Base-by-base conservation (phyloP, 2,329 filamentous ascomycete genomes). In the Monilinia aucupariae region DNA sequence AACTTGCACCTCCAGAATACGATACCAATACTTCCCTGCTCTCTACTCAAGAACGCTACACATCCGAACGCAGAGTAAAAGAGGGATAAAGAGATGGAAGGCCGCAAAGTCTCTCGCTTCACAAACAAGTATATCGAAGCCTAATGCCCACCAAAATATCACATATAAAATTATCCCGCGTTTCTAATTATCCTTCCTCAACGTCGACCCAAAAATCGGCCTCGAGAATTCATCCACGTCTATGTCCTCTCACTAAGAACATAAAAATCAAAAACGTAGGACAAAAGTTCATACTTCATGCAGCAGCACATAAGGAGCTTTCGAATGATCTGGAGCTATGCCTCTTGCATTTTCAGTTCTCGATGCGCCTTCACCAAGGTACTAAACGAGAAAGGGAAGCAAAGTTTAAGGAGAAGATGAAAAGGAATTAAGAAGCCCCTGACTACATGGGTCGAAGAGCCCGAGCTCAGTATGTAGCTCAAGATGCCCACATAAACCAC, bases 341-440 rank as follows among this genome's bases (percentile, higher is more conserved):
- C 72, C 74, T 8, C 71, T 78, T 2, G 71, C 78, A 12, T 78
- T 75, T 54, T 76, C 76, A 0, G 70, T 68, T 13, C 66, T 77
- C 1, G 75, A 78, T 30, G 27, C 27, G 12, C 6, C 30, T 48
- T 52, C 30, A 8, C 13, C 10, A 9, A 25, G 27, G 10, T 17
- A 65, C 12, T 54, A 20, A 17, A 7, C 55, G 5, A 30, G 67
- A 69, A 25, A 70, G 73, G 39, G 69, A 67, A 5, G 53, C 62
- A 5, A 68, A 68, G 20, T 71, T 72, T 25, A 67, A 69, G 27
- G 64, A 67, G 32, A 74, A 73, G 39, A 67, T 75, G 64, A 75
- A 75, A 56, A 66, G 66, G 4, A 73, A 53, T 77, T 68, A 66
- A 71, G 82, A 20, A 50, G 59, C 69, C 5, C 64, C 61, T 4